Conservation (phyloP, 2,329 filamentous ascomycete species). For the Botrytis fragariae region DNA sequence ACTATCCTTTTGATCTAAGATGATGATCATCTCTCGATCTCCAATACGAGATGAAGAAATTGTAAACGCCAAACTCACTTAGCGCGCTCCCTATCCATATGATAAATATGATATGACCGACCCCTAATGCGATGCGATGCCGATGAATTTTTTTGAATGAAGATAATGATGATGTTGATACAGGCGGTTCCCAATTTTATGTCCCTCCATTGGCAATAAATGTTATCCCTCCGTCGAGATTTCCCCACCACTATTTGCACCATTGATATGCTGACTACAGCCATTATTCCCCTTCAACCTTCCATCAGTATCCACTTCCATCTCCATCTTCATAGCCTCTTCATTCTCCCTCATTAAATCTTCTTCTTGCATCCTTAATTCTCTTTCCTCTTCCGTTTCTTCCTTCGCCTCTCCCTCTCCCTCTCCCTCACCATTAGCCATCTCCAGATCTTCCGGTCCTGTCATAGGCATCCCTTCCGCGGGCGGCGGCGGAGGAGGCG, state of each 20-base stretch:
- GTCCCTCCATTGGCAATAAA: not conserved
- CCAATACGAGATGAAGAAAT: not conserved
- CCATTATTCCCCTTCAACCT: not conserved
- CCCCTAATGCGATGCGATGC: not conserved
- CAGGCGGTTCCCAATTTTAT: not conserved
- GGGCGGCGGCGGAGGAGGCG: constrained; percentile 35
- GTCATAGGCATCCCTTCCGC: constrained; percentile 21
- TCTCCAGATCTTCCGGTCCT: not conserved
- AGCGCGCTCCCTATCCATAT: not conserved
- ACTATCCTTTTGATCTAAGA: not conserved
- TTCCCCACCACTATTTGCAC: not conserved
- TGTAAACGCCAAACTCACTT: not conserved
- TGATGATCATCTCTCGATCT: not conserved
- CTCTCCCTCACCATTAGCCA: not conserved
- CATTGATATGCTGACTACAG: not conserved
- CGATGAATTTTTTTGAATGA: not conserved
- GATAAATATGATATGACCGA: not conserved
- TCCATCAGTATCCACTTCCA: constrained; percentile 64
- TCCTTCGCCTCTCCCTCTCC: constrained; percentile 8
- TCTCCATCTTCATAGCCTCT: constrained; percentile 36
- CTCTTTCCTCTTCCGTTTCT: constrained; percentile 30
- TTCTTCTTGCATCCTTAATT: constrained; percentile 30
- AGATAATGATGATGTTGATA: not conserved
- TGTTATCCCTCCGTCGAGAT: not conserved
- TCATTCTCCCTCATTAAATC: constrained; percentile 34